A percentile compares a stretch with the other conserved stretches of the same genome.
phyloP scores from a whole-genome alignment of 2,329 filamentous ascomycete genomes.

The Elsinoe ampelina region DNA sequence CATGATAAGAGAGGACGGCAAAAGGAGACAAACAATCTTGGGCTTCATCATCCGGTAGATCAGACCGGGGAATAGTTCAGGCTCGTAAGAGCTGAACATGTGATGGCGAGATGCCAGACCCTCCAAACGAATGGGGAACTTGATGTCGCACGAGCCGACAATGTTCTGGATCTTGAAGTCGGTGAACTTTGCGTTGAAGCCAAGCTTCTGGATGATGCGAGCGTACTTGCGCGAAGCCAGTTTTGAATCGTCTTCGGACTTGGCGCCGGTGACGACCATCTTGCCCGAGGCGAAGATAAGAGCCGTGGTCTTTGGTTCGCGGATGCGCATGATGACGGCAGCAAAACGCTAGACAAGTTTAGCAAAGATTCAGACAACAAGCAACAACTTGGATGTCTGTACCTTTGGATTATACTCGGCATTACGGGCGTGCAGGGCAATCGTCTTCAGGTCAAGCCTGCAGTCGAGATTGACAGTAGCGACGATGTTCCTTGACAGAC shows the following conservation, averaged over 20 bases:
- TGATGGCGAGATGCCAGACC: slow-evolving; percentile 94
- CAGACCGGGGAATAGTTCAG: slow-evolving; percentile 94
- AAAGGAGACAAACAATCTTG: slow-evolving; percentile 57
- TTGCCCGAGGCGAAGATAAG: slow-evolving; percentile 97
- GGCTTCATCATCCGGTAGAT: slow-evolving; percentile 99
- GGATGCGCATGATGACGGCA: slow-evolving; percentile 98
- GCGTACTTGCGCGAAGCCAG: slow-evolving; percentile 95
- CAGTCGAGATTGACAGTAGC: slow-evolving; percentile 97
- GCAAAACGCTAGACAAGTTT: slow-evolving; percentile 73
- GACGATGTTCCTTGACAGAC: slow-evolving; percentile 83
- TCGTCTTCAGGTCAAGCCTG: slow-evolving; percentile 95
- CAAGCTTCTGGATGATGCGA: slow-evolving; percentile 98
- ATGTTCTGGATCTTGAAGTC: slow-evolving; percentile 99
- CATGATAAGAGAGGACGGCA: background rate
- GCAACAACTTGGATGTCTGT: slow-evolving; percentile 29
- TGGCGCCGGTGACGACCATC: slow-evolving; percentile 76
- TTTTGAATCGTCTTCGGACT: slow-evolving; percentile 81
- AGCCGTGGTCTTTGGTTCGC: slow-evolving; percentile 96
- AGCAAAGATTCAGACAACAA: slow-evolving; percentile 28
- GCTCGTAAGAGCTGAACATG: slow-evolving; percentile 98
- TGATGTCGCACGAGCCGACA: slow-evolving; percentile 96
- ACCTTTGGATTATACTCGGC: slow-evolving; percentile 98
- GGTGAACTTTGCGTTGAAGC: slow-evolving; percentile 98
- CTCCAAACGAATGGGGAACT: slow-evolving; percentile 95
- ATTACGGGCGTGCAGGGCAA: slow-evolving; percentile 94